A percentile compares a stretch with the other conserved stretches of the same genome.
phyloP scores from a whole-genome alignment of 192 early-diverging fungal species.

The Glomus cerebriforme region DNA sequence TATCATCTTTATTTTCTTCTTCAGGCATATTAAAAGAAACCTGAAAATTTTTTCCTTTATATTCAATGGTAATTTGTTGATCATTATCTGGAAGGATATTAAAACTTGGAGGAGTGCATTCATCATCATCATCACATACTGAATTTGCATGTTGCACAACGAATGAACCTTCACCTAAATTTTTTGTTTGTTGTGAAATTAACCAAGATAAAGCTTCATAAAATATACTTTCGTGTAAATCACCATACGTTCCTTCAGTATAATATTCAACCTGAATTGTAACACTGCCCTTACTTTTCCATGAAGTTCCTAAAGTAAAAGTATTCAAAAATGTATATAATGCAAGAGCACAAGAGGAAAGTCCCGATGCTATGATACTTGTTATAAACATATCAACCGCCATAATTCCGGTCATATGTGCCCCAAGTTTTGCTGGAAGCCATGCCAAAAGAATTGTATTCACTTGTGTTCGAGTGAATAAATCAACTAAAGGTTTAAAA shows the following conservation, averaged over 20 bases:
- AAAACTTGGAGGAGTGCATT: background rate
- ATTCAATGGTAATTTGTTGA: constrained; percentile 8
- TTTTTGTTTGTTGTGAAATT: constrained; percentile 22
- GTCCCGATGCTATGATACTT: background rate
- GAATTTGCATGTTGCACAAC: background rate
- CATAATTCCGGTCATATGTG: constrained; percentile 16
- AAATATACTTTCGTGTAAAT: background rate
- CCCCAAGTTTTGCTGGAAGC: background rate
- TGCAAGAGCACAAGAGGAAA: background rate
- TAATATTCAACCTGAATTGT: constrained; percentile 23
- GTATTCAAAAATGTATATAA: no score
- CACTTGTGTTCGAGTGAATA: constrained; percentile 18
- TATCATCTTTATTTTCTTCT: background rate
- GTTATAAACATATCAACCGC: constrained; percentile 25
- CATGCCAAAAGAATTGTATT: constrained; percentile 11
- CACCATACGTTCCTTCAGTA: background rate
- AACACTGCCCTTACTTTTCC: background rate
- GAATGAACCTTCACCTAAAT: background rate
- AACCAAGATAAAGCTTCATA: constrained; percentile 29
- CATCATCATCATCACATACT: background rate
- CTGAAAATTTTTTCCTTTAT: constrained; percentile 8
- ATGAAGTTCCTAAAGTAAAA: background rate
- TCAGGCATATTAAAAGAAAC: background rate
- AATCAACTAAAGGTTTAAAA: constrained; percentile 9
- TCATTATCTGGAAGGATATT: background rate